Evolutionary conservation across 352 stramenopile species (phyloP).

Genomic region (Globisporangium mamillatum): DNA sequence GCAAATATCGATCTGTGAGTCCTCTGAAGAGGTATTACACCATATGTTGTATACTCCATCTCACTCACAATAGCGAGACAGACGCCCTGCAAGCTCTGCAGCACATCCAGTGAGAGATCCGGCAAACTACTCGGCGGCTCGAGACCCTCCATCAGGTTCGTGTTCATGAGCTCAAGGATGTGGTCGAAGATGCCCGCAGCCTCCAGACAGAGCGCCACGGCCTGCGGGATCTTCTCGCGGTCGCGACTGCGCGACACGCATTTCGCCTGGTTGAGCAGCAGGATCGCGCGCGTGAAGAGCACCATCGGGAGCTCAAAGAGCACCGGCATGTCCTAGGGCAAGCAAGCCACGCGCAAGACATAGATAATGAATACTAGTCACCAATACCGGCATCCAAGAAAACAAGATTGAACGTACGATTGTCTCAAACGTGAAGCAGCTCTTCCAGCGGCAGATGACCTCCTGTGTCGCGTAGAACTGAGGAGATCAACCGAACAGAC

Average conservation of each 20-base stretch:
- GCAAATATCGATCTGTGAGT: no score
- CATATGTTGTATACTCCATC: no score
- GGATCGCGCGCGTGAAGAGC: conserved; percentile 23
- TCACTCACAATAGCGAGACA: conserved; percentile 21
- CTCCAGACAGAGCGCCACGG: conserved; percentile 16
- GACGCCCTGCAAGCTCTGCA: conserved; percentile 17
- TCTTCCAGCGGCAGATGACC: conserved; percentile 18
- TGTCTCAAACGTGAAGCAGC: conserved; percentile 14
- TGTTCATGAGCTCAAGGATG: conserved; percentile 19
- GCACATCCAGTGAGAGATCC: conserved; percentile 21
- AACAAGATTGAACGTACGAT: neutral
- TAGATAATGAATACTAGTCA: neutral
- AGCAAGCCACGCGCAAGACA: neutral
- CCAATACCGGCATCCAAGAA: neutral
- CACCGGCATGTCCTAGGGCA: conserved; percentile 22
- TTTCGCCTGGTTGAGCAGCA: conserved; percentile 27
- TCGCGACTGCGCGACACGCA: conserved; percentile 11
- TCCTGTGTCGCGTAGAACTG: conserved; percentile 8
- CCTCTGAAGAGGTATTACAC: no score
- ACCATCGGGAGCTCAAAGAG: conserved; percentile 36
- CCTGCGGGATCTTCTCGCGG: conserved; percentile 2
- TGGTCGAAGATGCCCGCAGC: conserved; percentile 23
- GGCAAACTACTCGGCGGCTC: conserved; percentile 13
- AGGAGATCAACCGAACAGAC: neutral
- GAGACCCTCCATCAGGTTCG: conserved; percentile 6